Conservation (phyloP, 148 eudicot species). For the Fagopyrum homotropicum region DNA sequence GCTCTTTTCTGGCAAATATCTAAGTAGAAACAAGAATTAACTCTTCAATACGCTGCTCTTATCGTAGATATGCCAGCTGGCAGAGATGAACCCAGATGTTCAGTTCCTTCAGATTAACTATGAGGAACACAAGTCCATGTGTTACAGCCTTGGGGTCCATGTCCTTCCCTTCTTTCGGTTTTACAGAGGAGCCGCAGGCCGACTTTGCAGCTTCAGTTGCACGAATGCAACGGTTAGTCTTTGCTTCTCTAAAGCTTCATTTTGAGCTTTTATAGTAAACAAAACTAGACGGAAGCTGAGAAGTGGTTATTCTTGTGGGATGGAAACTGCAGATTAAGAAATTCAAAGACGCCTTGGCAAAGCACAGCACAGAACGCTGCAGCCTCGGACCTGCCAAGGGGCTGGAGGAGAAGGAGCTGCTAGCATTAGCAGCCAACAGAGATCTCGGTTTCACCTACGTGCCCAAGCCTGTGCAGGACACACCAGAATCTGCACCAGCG, state of each 20-base stretch:
- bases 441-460: constrained; percentile 55
- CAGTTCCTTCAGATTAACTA: constrained; percentile 73
- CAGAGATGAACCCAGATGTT: constrained; percentile 80
- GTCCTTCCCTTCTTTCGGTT: constrained; percentile 88
- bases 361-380: constrained; percentile 46
- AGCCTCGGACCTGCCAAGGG: constrained; percentile 66
- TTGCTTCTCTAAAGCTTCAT: background rate
- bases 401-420: constrained; percentile 68
- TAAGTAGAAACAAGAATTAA: background rate
- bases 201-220: constrained; percentile 81
- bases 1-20: background rate
- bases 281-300: background rate
- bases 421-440: constrained; percentile 64
- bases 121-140: constrained; percentile 86
- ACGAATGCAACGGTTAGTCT: constrained; percentile 79
- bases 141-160: constrained; percentile 71
- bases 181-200: constrained; percentile 80
- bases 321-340: constrained; percentile 58
- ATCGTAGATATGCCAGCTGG: constrained; percentile 71
- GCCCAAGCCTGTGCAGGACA: constrained; percentile 31
- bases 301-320: background rate
- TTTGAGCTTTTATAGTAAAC: background rate
- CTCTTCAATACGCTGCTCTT: background rate
- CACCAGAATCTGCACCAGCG: constrained; percentile 17
- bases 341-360: constrained; percentile 73